Conservation (phyloP, 192 early-diverging fungal species). For the Spizellomyces punctatus region DNA sequence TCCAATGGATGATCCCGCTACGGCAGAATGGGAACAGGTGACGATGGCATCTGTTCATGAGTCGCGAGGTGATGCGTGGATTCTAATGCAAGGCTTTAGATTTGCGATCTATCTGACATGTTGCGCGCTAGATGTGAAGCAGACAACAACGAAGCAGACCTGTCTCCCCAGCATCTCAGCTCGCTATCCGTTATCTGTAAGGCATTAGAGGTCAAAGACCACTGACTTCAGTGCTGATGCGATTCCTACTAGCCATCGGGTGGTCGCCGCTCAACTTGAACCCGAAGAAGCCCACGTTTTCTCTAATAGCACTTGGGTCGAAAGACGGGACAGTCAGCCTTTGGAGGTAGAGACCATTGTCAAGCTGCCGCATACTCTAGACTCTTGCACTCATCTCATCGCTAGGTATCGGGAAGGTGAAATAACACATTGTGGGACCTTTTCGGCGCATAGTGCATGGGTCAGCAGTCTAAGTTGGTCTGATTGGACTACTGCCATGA, state of each 20-base stretch:
- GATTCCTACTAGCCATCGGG: no score
- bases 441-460: constrained; percentile 4
- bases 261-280: no score
- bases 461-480: constrained; percentile 20
- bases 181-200: no score
- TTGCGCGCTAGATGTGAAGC: no score
- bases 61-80: not conserved
- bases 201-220: no score
- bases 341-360: constrained; percentile 5
- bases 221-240: no score
- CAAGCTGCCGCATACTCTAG: not conserved
- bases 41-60: not conserved
- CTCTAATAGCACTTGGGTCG: constrained; percentile 6
- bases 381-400: not conserved
- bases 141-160: no score
- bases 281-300: no score
- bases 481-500: not conserved
- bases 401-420: not conserved
- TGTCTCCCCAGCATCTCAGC: no score
- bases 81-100: no score
- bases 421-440: not conserved
- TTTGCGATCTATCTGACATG: no score
- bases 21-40: constrained; percentile 16
- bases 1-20: constrained; percentile 17
- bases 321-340: constrained; percentile 23